These are phyloP conservation scores for Nothopassalora personata DNA, from an alignment of 2,329 filamentous ascomycete genomes.

Conservation along the genomic window DNA sequence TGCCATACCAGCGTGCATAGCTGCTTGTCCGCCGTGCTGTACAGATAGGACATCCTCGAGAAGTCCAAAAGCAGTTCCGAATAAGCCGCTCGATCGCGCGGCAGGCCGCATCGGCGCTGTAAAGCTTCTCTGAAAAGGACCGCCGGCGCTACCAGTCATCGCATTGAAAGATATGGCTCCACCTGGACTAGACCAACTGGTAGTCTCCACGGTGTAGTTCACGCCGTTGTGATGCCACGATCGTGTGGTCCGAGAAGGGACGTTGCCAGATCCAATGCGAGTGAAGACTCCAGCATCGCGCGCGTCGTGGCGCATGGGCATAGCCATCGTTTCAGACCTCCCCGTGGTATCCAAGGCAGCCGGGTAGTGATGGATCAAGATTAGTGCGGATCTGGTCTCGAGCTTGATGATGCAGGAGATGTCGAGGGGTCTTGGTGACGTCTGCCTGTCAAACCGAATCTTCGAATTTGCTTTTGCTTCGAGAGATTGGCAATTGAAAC, in stretches of 20 bases:
- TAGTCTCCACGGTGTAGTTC: slow-evolving; percentile 26
- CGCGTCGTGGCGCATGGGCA: slow-evolving; percentile 10
- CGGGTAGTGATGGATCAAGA: not conserved
- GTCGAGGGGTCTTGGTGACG: not conserved
- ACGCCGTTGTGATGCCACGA: slow-evolving; percentile 29
- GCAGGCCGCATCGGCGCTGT: slow-evolving; percentile 10
- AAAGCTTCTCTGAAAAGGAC: slow-evolving; percentile 11
- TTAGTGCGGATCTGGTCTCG: not conserved
- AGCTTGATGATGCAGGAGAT: not conserved
- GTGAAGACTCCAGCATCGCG: slow-evolving; percentile 9
- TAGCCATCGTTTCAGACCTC: slow-evolving; percentile 1
- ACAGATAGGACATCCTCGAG: slow-evolving; percentile 20
- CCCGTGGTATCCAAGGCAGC: not conserved
- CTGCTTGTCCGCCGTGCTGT: slow-evolving; percentile 14
- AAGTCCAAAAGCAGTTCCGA: slow-evolving; percentile 25
- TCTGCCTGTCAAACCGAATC: not conserved
- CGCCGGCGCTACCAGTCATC: slow-evolving; percentile 18
- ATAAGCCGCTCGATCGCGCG: slow-evolving; percentile 13
- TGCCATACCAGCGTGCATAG: slow-evolving; percentile 6
- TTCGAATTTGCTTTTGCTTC: not conserved
- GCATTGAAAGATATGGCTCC: slow-evolving; percentile 21
- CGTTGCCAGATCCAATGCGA: slow-evolving; percentile 11
- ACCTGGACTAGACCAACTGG: slow-evolving; percentile 22
- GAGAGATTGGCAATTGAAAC: not conserved
- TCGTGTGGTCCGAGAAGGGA: slow-evolving; percentile 12